Base-by-base conservation (phyloP, 257 asterid genomes). In the Solanum raphanifolium region DNA sequence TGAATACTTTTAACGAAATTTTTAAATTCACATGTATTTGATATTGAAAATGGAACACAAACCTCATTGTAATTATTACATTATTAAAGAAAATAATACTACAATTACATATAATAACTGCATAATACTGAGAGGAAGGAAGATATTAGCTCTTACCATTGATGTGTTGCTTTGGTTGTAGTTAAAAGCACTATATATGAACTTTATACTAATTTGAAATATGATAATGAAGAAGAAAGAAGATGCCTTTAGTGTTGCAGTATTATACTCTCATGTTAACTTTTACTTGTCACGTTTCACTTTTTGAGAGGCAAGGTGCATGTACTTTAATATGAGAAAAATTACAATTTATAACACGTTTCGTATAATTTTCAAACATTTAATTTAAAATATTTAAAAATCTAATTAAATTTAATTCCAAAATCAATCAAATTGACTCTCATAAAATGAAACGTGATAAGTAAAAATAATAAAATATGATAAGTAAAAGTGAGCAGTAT, bases 291-390 rank as follows among this genome's bases (percentile, higher is more conserved):
- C 29, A 60, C 1, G 3, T 23, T 60, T 23, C 1, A 0, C 13
- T 23, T 60, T 4, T 60, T 4, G 0, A 23, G 1, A 60, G 6
- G 5, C 6, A 23, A 1, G 2, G 0, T 4, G 12, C 13, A 23
- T 23, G 1, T 9, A 60, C 7, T 23, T 60, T 60, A 60, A 23
- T 4, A 60, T 60, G 0, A 60, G 1, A 60, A 60, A 2, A 0
- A 23, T 23, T 60, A 0, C 6, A 60, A 2, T 9, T 60, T 60
- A 60, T 21, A 60, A 21, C 9, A 60, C 11, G 7, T 60, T 60
- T 23, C 13, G 0, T 23, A 60, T 60, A 60, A 0, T 60, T 23
- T 60, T 9, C 0, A 1, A 60, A 60, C 1, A 23, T 23, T 0
- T 60, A 0, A 60, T 60, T 60, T 60, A 23, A 60, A 23, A 9